Evolutionary conservation across 495 filamentous ascomycete genomes (phyloP).

Genomic region (Penicillium flavigenum): DNA sequence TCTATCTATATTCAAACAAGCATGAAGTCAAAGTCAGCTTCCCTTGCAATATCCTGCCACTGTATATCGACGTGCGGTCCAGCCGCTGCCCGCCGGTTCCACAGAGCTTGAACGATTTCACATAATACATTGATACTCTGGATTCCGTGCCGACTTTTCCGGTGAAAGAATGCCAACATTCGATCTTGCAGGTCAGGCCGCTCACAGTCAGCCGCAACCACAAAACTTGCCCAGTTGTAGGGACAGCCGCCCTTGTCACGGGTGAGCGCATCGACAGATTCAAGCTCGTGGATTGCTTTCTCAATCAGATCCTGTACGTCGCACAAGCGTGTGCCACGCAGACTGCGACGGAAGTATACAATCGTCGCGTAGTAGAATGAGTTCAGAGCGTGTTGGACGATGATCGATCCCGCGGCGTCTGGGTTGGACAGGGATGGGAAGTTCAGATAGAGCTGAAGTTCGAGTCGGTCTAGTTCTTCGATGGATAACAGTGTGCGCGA

Average conservation of each 20-base stretch:
- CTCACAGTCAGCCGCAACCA: constrained; percentile 30
- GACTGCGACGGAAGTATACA: constrained; percentile 26
- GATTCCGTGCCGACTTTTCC: constrained; percentile 26
- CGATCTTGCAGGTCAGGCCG: constrained; percentile 23
- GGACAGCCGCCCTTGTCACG: constrained; percentile 24
- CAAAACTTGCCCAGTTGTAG: constrained; percentile 32
- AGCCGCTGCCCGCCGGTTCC: constrained; percentile 20
- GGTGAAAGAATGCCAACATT: constrained; percentile 23
- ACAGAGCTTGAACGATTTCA: constrained; percentile 26
- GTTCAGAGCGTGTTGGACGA: constrained; percentile 29
- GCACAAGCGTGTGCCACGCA: constrained; percentile 17
- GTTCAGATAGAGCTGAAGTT: constrained; percentile 27
- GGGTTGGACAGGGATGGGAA: constrained; percentile 19
- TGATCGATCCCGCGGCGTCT: constrained; percentile 14
- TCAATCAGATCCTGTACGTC: constrained; percentile 30
- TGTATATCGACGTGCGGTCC: constrained; percentile 19
- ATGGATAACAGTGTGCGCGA: constrained; percentile 5
- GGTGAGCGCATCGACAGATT: constrained; percentile 22
- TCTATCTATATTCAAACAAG: constrained; percentile 18
- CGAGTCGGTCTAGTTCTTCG: constrained; percentile 22
- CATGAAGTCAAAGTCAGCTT: constrained; percentile 33
- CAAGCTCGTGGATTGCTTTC: constrained; percentile 28
- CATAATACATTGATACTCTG: constrained; percentile 24
- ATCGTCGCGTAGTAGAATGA: constrained; percentile 33
- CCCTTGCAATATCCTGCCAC: constrained; percentile 30